These are phyloP conservation scores for Penstemon eatonii DNA, from an alignment of 257 asterid genomes.

Conservation along the genomic window DNA sequence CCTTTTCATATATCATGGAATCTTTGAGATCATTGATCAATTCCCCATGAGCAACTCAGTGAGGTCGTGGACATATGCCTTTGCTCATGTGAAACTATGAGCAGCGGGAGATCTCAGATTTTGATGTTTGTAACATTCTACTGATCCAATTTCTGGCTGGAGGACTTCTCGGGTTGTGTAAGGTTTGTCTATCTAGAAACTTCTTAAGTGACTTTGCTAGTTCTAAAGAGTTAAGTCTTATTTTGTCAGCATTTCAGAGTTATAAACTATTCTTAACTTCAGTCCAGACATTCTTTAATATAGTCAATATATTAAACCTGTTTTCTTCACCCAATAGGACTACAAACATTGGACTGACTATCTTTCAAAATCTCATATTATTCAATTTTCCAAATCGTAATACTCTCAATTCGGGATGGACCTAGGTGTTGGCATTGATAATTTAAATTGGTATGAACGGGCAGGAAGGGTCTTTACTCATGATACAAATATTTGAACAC, in stretches of 20 bases:
- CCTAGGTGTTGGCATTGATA: neutral
- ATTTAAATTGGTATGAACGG: neutral
- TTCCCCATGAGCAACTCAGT: slow-evolving; percentile 46
- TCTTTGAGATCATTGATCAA: slow-evolving; percentile 64
- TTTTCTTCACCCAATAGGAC: neutral
- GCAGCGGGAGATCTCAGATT: slow-evolving; percentile 22
- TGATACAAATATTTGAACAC: too few species aligned
- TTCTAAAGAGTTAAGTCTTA: neutral
- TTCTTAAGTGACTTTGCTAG: slow-evolving; percentile 5
- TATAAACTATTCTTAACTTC: too few species aligned
- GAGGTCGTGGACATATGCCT: slow-evolving; percentile 48
- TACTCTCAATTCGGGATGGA: neutral
- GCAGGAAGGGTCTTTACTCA: too few species aligned
- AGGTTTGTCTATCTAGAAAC: slow-evolving; percentile 35
- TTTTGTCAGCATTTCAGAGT: slow-evolving; percentile 3
- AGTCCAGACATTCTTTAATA: neutral
- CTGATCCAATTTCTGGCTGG: slow-evolving; percentile 30
- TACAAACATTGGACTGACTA: neutral
- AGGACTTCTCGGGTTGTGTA: slow-evolving; percentile 19
- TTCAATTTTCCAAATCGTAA: neutral
- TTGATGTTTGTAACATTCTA: slow-evolving; percentile 22
- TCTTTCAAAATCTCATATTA: neutral
- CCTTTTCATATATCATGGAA: slow-evolving; percentile 83
- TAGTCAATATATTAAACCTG: neutral
- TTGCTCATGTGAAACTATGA: slow-evolving; percentile 41